Conservation (phyloP, 176 grass and related monocot species). For the Neostapfia colusana region DNA sequence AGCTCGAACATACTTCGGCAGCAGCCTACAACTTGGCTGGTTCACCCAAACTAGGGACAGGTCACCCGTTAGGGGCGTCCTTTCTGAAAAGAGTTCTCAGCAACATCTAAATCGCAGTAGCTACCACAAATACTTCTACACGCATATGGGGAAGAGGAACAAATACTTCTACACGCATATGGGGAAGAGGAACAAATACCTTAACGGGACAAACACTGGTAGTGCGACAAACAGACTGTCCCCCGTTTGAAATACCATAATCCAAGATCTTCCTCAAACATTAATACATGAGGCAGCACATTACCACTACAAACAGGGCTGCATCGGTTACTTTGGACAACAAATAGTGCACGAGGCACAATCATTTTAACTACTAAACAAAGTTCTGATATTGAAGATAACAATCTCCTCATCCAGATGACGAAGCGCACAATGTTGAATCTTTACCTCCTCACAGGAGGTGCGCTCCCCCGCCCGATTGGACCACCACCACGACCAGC, state of each 20-base stretch:
- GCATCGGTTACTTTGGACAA: neutral
- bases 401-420: conserved; percentile 11
- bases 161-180: neutral
- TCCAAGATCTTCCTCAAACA: neutral
- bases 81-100: neutral
- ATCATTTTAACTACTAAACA: conserved; percentile 8
- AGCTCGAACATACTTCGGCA: neutral
- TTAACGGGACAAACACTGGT: neutral
- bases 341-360: neutral
- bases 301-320: neutral
- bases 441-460: conserved; percentile 40
- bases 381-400: neutral
- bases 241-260: conserved; percentile 24
- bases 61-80: neutral
- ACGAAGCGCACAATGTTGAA: neutral
- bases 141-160: neutral
- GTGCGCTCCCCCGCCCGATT: conserved; percentile 15
- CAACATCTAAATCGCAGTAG: neutral
- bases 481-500: conserved; percentile 46
- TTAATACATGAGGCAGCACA: neutral
- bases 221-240: neutral
- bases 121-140: neutral
- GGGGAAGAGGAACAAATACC: neutral
- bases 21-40: neutral
- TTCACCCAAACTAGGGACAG: neutral